Conservation (phyloP, 1,284 basidiomycete genomes). For the Pseudozyma pruni region DNA sequence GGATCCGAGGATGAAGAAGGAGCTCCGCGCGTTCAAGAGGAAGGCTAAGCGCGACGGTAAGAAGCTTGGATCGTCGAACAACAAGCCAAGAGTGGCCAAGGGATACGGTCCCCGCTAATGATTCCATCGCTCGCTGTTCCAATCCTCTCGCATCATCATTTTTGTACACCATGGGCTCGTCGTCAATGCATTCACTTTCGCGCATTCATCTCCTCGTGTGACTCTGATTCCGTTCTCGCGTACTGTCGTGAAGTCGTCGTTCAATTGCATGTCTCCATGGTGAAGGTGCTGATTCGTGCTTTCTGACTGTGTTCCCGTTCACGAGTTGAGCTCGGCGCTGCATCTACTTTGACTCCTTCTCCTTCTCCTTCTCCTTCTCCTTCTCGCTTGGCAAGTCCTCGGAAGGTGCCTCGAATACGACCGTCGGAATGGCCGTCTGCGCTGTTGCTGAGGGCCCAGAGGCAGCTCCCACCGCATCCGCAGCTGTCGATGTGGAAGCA, state of each 20-base stretch:
- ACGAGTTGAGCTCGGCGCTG: background rate
- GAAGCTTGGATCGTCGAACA: slow-evolving; percentile 56
- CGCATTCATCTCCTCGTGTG: no score
- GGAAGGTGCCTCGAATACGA: slow-evolving; percentile 46
- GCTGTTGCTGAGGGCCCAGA: slow-evolving; percentile 14
- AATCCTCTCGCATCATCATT: slow-evolving; percentile 4
- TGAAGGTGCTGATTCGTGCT: no score
- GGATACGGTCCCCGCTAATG: slow-evolving; percentile 53
- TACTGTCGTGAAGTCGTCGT: no score
- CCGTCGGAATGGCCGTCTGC: slow-evolving; percentile 26
- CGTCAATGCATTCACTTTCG: no score
- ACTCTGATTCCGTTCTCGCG: no score
- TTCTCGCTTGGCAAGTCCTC: slow-evolving; percentile 18
- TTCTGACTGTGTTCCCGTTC: no score
- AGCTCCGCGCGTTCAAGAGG: slow-evolving; percentile 63
- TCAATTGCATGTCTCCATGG: no score
- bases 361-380: slow-evolving; percentile 12
- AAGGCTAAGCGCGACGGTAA: slow-evolving; percentile 63
- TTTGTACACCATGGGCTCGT: slow-evolving; percentile 3
- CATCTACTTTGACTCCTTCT: slow-evolving; percentile 20
- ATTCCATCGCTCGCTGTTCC: background rate
- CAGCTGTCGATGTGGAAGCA: slow-evolving; percentile 12
- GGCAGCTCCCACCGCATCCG: slow-evolving; percentile 5
- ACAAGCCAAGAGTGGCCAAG: slow-evolving; percentile 51
- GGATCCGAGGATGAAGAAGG: slow-evolving; percentile 66